Evolutionary conservation across 108 stramenopile species (phyloP).

Genomic region (Ochromonas danica): DNA sequence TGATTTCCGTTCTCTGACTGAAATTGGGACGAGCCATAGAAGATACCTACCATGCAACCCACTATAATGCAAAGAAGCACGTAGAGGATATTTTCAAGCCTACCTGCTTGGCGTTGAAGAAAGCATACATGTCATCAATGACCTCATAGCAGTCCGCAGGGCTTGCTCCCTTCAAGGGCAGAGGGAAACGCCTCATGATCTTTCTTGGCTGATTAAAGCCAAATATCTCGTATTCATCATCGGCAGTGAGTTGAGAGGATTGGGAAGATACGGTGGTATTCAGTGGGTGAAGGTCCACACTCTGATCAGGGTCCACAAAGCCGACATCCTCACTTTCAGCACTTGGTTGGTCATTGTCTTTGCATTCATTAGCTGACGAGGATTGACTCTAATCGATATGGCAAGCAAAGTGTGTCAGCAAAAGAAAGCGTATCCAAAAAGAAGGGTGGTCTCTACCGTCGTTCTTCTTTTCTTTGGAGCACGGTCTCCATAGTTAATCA

Average conservation of each 20-base stretch:
- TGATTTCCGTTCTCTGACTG: conserved; percentile 49
- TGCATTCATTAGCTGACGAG: neutral
- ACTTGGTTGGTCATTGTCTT: neutral
- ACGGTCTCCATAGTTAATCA: neutral
- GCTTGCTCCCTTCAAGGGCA: neutral
- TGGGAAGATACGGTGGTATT: neutral
- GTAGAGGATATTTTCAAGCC: neutral
- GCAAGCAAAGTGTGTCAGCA: neutral
- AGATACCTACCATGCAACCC: neutral
- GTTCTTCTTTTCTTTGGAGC: neutral
- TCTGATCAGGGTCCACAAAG: neutral
- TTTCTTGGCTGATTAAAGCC: neutral
- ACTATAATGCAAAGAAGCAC: neutral
- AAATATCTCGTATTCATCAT: neutral
- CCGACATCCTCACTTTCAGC: neutral
- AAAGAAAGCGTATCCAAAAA: neutral
- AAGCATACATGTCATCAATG: conserved; percentile 1
- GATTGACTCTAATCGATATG: neutral
- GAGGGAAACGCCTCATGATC: neutral
- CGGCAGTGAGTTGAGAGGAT: neutral
- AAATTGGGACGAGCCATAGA: conserved; percentile 44
- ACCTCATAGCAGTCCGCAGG: conserved; percentile 7
- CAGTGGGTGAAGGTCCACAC: neutral
- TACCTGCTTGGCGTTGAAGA: neutral
- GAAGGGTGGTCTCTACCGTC: neutral